These are phyloP conservation scores for Neocatenulostroma microsporum DNA, from an alignment of 2,329 filamentous ascomycete genomes.

Conservation along the genomic window DNA sequence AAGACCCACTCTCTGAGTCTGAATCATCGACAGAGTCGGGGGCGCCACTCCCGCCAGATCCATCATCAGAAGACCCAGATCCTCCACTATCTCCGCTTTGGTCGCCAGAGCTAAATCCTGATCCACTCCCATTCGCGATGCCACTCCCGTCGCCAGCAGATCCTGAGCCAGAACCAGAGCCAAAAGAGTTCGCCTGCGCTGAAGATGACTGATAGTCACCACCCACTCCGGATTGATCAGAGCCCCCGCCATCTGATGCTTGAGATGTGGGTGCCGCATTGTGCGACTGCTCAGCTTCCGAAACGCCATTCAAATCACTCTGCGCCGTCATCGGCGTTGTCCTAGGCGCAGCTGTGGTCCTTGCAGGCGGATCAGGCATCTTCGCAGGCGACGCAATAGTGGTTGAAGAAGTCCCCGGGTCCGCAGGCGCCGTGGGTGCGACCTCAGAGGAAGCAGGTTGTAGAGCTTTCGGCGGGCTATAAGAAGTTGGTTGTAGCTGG, in stretches of 20 bases:
- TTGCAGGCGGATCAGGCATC: neutral
- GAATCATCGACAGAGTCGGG: neutral
- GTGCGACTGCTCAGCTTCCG: neutral
- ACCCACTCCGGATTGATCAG: neutral
- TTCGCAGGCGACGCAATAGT: slow-evolving; percentile 1
- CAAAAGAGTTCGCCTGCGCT: neutral
- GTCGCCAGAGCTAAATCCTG: neutral
- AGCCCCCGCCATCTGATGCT: neutral
- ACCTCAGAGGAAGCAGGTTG: slow-evolving; percentile 2
- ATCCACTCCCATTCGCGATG: too few species aligned
- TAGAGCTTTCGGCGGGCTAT: slow-evolving; percentile 2
- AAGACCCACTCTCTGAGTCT: too few species aligned
- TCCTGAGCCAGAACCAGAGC: too few species aligned
- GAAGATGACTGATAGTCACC: neutral
- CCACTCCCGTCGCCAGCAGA: too few species aligned
- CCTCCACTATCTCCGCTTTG: neutral
- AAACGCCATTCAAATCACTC: neutral
- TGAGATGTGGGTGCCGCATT: neutral
- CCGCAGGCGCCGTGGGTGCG: neutral
- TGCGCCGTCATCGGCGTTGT: neutral
- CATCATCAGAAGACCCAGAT: neutral
- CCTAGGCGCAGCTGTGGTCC: neutral
- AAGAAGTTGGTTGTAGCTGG: too few species aligned
- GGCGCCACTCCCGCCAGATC: neutral
- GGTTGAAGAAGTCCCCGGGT: neutral